Conservation (phyloP, 495 filamentous ascomycete genomes). For the Hyaloscypha variabilis region DNA sequence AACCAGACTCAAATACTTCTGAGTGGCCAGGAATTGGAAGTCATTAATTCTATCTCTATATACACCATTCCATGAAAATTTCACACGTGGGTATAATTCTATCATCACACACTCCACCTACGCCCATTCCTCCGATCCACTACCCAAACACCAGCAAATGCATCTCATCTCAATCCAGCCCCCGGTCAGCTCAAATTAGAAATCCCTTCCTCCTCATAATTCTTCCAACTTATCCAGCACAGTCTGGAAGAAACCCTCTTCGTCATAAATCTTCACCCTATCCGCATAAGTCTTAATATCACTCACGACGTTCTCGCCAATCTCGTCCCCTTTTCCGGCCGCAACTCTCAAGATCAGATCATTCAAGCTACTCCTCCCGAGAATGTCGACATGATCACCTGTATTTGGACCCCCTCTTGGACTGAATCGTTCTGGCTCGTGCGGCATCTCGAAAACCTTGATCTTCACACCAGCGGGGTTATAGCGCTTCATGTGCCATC, state of each 20-base stretch:
- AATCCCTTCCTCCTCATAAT: too few relatives aligned
- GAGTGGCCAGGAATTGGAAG: not conserved
- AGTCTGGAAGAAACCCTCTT: constrained; percentile 6
- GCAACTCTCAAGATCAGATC: constrained; percentile 88
- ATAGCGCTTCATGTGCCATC: constrained; percentile 91
- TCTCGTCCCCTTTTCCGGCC: constrained; percentile 80
- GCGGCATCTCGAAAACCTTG: constrained; percentile 91
- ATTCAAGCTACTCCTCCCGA: constrained; percentile 86
- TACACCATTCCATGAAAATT: not conserved
- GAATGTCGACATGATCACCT: constrained; percentile 95
- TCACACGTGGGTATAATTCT: not conserved
- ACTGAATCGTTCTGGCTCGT: constrained; percentile 91
- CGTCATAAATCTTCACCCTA: constrained; percentile 29
- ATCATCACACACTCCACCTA: not conserved
- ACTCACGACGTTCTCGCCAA: constrained; percentile 76
- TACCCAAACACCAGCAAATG: not conserved
- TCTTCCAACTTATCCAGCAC: too few relatives aligned
- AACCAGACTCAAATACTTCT: not conserved
- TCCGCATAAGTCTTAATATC: constrained; percentile 55
- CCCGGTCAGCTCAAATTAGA: too few relatives aligned
- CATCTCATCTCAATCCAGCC: not conserved
- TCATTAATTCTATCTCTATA: not conserved
- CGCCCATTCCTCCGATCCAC: not conserved
- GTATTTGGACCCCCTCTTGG: constrained; percentile 94
- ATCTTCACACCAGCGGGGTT: constrained; percentile 84